A percentile compares a stretch with the other conserved stretches of the same genome.
Evolutionary conservation across 352 stramenopile genomes (phyloP).

Genomic region (Pilasporangium apinafurcum): DNA sequence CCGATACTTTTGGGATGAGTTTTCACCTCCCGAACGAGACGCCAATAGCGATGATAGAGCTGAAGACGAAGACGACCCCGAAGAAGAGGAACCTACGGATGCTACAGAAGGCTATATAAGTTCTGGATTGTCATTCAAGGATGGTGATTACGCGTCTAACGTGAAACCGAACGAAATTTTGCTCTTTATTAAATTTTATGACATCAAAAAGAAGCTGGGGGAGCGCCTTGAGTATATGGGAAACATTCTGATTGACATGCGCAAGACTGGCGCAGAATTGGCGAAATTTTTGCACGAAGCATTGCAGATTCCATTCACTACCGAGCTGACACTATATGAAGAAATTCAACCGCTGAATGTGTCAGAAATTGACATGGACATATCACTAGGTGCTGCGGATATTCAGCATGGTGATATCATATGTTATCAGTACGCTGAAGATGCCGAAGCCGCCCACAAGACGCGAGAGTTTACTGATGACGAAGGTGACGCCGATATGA

Average conservation of each 20-base stretch:
- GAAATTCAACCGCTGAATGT: slow-evolving; percentile 66
- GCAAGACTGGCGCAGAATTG: slow-evolving; percentile 48
- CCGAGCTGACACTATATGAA: slow-evolving; percentile 67
- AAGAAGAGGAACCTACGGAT: slow-evolving; percentile 5
- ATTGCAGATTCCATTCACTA: slow-evolving; percentile 36
- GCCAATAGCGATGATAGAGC: slow-evolving; percentile 11
- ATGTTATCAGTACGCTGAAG: slow-evolving; percentile 61
- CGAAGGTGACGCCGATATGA: slow-evolving; percentile 7
- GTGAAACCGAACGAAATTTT: slow-evolving; percentile 49
- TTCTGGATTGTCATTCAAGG: slow-evolving; percentile 2
- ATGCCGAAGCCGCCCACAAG: slow-evolving; percentile 20
- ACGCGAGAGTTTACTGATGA: slow-evolving; percentile 15
- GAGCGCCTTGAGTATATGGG: slow-evolving; percentile 77
- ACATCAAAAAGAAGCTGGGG: slow-evolving; percentile 42
- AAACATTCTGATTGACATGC: slow-evolving; percentile 65
- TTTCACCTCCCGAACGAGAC: slow-evolving; percentile 26
- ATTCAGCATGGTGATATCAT: slow-evolving; percentile 85
- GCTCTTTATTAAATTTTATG: slow-evolving; percentile 84
- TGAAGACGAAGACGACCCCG: slow-evolving; percentile 8
- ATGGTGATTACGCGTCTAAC: slow-evolving; percentile 6
- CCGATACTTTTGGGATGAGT: slow-evolving; percentile 57
- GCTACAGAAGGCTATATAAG: slow-evolving; percentile 4
- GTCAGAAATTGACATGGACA: slow-evolving; percentile 42
- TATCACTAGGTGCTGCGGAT: slow-evolving; percentile 36
- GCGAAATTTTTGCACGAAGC: slow-evolving; percentile 42